Evolutionary conservation across 1,284 basidiomycete genomes (phyloP).

Genomic region (Mycena sp.): DNA sequence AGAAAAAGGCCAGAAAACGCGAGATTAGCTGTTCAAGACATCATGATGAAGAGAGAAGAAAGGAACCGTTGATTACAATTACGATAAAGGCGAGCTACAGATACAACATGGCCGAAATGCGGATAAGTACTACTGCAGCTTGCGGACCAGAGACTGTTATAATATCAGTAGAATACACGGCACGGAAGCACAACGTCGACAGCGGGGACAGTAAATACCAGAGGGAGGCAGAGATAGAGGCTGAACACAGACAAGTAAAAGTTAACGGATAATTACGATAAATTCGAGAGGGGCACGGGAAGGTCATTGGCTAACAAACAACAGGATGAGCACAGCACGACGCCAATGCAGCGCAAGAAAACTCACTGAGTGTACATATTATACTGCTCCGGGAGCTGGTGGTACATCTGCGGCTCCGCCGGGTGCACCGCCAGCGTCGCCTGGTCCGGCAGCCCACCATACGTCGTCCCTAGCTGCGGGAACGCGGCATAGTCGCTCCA

Average conservation of each 20-base stretch:
- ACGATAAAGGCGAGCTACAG: conserved; percentile 1
- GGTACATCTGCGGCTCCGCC: conserved; percentile 21
- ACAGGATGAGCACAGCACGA: not conserved
- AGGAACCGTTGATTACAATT: conserved; percentile 8
- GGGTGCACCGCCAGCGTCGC: conserved; percentile 5
- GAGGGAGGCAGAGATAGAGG: too few relatives aligned
- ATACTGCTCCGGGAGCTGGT: conserved; percentile 19
- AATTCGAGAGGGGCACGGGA: not conserved
- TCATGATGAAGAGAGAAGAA: too few relatives aligned
- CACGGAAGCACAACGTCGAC: not conserved
- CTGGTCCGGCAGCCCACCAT: conserved; percentile 7
- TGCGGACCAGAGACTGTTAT: not conserved
- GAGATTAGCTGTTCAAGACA: too few relatives aligned
- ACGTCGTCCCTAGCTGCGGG: conserved; percentile 1
- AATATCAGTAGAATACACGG: conserved; percentile 1
- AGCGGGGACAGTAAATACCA: conserved; percentile 2
- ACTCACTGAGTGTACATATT: conserved; percentile 24
- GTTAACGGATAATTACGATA: too few relatives aligned
- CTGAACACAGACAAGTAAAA: too few relatives aligned
- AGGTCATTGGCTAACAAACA: not conserved
- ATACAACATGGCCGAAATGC: conserved; percentile 16
- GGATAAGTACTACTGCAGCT: not conserved
- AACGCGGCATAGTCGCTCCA: conserved; percentile 26
- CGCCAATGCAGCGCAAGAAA: too few relatives aligned
- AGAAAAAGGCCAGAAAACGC: too few relatives aligned